A percentile compares a stretch with the other conserved stretches of the same genome.
Conservation (phyloP, 2,329 filamentous ascomycete species). For the Emmonsia crescens region DNA sequence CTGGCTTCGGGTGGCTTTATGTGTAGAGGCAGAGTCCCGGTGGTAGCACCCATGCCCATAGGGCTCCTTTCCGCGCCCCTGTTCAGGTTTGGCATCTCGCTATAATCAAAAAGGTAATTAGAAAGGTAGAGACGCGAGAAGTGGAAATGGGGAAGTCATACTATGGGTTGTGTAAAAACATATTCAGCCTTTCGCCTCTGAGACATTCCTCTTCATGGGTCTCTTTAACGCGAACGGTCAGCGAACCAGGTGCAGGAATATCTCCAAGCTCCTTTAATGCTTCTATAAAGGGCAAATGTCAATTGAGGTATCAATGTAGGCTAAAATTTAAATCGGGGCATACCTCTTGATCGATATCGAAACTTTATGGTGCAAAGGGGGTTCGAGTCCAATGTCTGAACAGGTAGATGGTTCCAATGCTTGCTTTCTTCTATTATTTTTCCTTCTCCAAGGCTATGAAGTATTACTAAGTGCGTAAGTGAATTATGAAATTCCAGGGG, state of each 20-base stretch:
- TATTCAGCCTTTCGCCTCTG: too few species aligned
- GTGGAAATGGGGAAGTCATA: slow-evolving; percentile 1
- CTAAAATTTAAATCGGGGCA: slow-evolving; percentile 7
- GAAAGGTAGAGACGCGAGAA: not conserved
- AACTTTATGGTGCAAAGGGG: slow-evolving; percentile 19
- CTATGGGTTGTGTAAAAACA: slow-evolving; percentile 14
- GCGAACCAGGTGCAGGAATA: slow-evolving; percentile 18
- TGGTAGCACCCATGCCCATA: not conserved
- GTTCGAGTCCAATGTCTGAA: not conserved
- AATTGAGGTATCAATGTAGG: not conserved
- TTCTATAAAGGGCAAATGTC: slow-evolving; percentile 9
- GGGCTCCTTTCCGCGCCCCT: too few species aligned
- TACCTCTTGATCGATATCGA: slow-evolving; percentile 18
- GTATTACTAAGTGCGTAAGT: not conserved
- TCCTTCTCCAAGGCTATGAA: not conserved
- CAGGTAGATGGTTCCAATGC: not conserved
- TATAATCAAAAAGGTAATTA: not conserved
- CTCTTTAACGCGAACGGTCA: slow-evolving; percentile 15
- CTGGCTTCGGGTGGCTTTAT: not conserved
- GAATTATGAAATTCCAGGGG: not conserved
- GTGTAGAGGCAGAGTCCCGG: not conserved
- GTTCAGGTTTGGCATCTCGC: too few species aligned
- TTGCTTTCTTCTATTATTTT: not conserved
- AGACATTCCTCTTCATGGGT: slow-evolving; percentile 13
- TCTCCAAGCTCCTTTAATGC: slow-evolving; percentile 23